phyloP scores from a whole-genome alignment of 139 green algal species.

The Microglena sp. region DNA sequence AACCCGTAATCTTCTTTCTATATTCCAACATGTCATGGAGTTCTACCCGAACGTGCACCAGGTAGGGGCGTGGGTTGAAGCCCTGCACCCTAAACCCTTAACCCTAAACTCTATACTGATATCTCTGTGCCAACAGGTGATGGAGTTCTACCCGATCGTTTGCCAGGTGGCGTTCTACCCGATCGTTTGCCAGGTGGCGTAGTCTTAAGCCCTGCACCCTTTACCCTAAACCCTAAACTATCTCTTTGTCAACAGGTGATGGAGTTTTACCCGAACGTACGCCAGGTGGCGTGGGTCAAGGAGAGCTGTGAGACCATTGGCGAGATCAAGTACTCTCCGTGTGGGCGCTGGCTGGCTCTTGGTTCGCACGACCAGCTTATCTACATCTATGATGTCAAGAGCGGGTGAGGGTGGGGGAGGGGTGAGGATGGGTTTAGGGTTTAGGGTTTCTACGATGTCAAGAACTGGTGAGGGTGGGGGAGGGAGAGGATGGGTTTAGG shows the following conservation, averaged over 20 bases:
- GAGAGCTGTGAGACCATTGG: constrained; percentile 21
- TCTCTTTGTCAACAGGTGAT: neutral
- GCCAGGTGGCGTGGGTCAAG: constrained; percentile 31
- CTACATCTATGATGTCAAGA: constrained; percentile 35
- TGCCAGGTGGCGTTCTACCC: constrained; percentile 2
- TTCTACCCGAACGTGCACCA: neutral
- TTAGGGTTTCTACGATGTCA: no score
- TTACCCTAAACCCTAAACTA: neutral
- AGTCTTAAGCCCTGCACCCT: neutral
- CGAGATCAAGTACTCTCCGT: constrained; percentile 34
- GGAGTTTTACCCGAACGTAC: neutral
- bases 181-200: neutral
- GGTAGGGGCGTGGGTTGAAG: neutral
- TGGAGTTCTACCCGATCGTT: constrained; percentile 28
- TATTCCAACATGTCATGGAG: neutral
- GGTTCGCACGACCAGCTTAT: constrained; percentile 38
- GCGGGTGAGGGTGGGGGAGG: constrained; percentile 5
- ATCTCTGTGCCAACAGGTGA: neutral
- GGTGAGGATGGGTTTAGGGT: no score
- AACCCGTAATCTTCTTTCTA: neutral
- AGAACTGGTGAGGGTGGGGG: no score
- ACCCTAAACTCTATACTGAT: neutral
- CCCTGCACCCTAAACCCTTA: neutral
- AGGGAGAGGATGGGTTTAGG: no score
- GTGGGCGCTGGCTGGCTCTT: constrained; percentile 32